These are phyloP conservation scores for Dactylellina leptospora DNA, from an alignment of 2,329 filamentous ascomycete genomes.

Conservation along the genomic window DNA sequence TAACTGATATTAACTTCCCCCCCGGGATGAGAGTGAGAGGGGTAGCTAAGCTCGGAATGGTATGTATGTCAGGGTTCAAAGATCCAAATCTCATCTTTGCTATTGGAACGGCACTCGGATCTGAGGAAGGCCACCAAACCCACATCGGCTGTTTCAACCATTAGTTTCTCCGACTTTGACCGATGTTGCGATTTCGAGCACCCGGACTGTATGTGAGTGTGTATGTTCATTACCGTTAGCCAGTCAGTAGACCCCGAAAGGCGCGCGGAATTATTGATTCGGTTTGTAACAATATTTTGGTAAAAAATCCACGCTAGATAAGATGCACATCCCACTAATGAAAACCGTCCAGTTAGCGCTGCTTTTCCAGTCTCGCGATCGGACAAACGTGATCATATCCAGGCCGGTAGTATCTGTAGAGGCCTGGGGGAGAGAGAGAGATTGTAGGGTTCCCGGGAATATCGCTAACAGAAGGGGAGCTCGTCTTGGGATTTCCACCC, in stretches of 20 bases:
- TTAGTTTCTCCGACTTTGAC: slow-evolving; percentile 50
- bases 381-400: slow-evolving; percentile 29
- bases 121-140: neutral
- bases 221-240: no score
- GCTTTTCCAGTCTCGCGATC: slow-evolving; percentile 33
- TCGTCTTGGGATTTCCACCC: slow-evolving; percentile 41
- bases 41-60: no score
- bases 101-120: slow-evolving; percentile 36
- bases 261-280: slow-evolving; percentile 10
- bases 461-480: slow-evolving; percentile 35
- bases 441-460: slow-evolving; percentile 29
- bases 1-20: no score
- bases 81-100: slow-evolving; percentile 7
- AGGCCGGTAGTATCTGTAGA: no score
- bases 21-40: neutral
- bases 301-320: slow-evolving; percentile 24
- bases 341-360: slow-evolving; percentile 2
- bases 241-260: no score
- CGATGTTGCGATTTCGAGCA: no score
- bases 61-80: slow-evolving; percentile 2
- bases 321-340: neutral
- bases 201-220: no score
- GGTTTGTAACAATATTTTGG: slow-evolving; percentile 44
- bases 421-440: slow-evolving; percentile 20
- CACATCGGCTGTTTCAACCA: slow-evolving; percentile 23